Conservation (phyloP, 2,329 filamentous ascomycete genomes). For the Sporothrix mexicana region DNA sequence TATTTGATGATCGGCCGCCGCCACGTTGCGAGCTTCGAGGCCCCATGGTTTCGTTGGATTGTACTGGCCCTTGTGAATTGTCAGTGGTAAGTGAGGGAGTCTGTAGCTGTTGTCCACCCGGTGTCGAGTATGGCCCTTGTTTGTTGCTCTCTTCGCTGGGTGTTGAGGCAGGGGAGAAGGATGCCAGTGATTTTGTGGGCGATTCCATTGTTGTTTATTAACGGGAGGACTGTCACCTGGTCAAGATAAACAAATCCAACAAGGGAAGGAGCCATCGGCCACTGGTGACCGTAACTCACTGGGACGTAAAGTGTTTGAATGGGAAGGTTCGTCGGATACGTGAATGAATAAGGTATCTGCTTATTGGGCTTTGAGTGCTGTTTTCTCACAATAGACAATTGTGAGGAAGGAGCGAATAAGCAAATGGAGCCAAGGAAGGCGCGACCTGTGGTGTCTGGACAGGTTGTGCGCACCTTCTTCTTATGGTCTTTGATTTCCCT, state of each 20-base stretch:
- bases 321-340: background rate
- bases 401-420: background rate
- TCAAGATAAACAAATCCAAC: slow-evolving; percentile 15
- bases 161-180: background rate
- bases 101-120: background rate
- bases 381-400: background rate
- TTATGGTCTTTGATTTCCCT: slow-evolving; percentile 9
- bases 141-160: background rate
- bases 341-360: background rate
- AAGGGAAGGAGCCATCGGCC: slow-evolving; percentile 28
- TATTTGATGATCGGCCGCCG: slow-evolving; percentile 26
- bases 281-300: background rate
- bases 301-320: background rate
- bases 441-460: slow-evolving; percentile 9
- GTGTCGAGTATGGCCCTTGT: background rate
- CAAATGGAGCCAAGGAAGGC: slow-evolving; percentile 15
- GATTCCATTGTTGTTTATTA: slow-evolving; percentile 17
- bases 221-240: background rate
- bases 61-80: background rate
- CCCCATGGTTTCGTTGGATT: slow-evolving; percentile 31
- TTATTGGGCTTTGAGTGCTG: background rate
- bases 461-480: slow-evolving; percentile 26
- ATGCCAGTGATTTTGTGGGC: background rate
- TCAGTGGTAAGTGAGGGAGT: background rate
- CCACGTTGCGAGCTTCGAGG: slow-evolving; percentile 34